Conservation (phyloP, 805 yeast genomes). For the Starmerella geochares region DNA sequence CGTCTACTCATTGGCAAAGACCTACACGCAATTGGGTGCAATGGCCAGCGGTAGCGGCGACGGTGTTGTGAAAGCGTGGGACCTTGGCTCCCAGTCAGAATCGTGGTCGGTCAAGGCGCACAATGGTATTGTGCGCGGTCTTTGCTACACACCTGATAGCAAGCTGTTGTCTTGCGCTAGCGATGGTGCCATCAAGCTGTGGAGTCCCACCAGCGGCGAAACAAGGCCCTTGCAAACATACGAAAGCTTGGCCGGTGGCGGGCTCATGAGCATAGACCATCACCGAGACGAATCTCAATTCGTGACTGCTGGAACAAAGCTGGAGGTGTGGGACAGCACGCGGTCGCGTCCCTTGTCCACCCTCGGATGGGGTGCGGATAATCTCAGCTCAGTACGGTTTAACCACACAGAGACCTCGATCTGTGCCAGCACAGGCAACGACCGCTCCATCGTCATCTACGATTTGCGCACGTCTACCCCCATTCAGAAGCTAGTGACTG, state of each 20-base stretch:
- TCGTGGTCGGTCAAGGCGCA: conserved; percentile 74
- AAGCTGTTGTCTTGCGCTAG: conserved; percentile 75
- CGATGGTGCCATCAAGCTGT: conserved; percentile 78
- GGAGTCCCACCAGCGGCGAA: conserved; percentile 45
- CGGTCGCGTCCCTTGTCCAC: conserved; percentile 68
- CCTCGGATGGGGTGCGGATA: conserved; percentile 95
- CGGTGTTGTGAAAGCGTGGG: conserved; percentile 92
- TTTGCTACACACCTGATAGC: conserved; percentile 58
- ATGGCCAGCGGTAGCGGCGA: conserved; percentile 92
- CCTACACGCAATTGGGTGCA: conserved; percentile 56
- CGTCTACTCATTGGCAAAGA: conserved; percentile 75
- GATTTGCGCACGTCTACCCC: conserved; percentile 88
- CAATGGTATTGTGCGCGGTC: conserved; percentile 78
- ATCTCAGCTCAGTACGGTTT: conserved; percentile 68
- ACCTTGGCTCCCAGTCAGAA: conserved; percentile 69
- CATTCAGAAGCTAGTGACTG: conserved; percentile 76
- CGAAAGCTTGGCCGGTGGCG: conserved; percentile 55
- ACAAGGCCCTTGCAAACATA: conserved; percentile 66
- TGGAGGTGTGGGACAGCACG: conserved; percentile 84
- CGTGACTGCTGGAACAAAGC: conserved; percentile 84
- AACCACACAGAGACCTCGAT: conserved; percentile 84
- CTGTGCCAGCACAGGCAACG: conserved; percentile 74
- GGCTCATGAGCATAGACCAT: conserved; percentile 78
- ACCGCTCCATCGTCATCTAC: conserved; percentile 79
- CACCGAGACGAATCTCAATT: conserved; percentile 63